Evolutionary conservation across 768 basidiomycete genomes (phyloP), one percentile per base, ranked within the genome.

Genomic region (Tricholoma matsutake): DNA sequence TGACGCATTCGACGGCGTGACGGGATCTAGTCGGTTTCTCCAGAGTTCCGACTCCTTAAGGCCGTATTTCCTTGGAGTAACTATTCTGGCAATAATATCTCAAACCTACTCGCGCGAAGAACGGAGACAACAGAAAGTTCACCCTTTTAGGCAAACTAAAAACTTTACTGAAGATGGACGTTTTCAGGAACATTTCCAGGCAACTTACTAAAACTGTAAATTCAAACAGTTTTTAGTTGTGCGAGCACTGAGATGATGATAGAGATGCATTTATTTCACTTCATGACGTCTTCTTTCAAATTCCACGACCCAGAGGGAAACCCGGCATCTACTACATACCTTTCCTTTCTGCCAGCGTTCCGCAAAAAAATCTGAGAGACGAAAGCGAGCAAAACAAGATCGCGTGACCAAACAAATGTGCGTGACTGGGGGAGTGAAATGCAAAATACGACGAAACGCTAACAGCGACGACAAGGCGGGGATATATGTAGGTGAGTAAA

Each of bases 311-410:
- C 55, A 56, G 22, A 56, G 20, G 43, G 31, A 45, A 37, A 60
- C 52, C 52, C 41, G n/a, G 22, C 43, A 32, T 60, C 52, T 60
- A 52, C 49, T 54, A 60, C 58, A 60, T 47, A 56, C 54, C 59
- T 60, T 54, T 53, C 43, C 47, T 34, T 58, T 47, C 43, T 43
- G 32, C 31, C 53, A 22, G 43, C 53, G 25, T 45, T 31, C 39
- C 28, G 16, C 18, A 47, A 14, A 25, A 25, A 25, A 25, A 25
- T 1, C 2, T 25, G 22, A 3, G 22, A 53, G n/a, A 31, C 18
- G 29, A 59, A 29, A 37, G 35, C 35, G 39, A 28, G 47, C 28
- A 56, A 60, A 56, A 60, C 34, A 54, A 55, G 34, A 60, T 54
- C 54, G 28, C 59, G 13, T 18, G 52, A 18, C n/a, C 25, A 22